Percentiles rank a stretch among this genome's conserved stretches.
Evolutionary conservation across 768 basidiomycete species (phyloP).

Genomic region (Tubosaeta brunneosetosa): DNA sequence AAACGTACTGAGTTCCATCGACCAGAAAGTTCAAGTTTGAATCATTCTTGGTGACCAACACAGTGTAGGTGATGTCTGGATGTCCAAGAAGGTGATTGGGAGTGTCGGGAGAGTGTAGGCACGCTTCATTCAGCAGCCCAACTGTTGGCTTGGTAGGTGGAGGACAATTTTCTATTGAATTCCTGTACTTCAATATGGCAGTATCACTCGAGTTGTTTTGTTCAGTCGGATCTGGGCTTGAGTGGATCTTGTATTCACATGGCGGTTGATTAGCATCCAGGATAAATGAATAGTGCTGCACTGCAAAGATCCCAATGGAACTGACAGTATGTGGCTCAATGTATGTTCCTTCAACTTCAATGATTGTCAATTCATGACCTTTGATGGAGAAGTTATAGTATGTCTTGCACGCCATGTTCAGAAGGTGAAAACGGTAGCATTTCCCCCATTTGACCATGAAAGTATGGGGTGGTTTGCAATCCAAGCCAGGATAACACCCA

Average conservation of each 20-base stretch:
- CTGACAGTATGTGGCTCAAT: slow-evolving; percentile 38
- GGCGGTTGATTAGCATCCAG: slow-evolving; percentile 36
- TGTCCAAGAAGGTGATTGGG: neutral
- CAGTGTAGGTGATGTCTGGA: slow-evolving; percentile 16
- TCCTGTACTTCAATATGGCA: slow-evolving; percentile 12
- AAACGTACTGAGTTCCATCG: slow-evolving; percentile 8
- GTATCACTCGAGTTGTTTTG: slow-evolving; percentile 16
- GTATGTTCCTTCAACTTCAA: slow-evolving; percentile 40
- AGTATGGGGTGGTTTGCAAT: slow-evolving; percentile 24
- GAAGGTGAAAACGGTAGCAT: slow-evolving; percentile 37
- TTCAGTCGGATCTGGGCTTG: slow-evolving; percentile 10
- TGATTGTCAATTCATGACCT: slow-evolving; percentile 29
- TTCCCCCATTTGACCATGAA: slow-evolving; percentile 28
- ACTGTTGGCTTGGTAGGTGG: neutral
- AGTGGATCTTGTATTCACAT: slow-evolving; percentile 36
- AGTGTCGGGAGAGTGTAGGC: neutral
- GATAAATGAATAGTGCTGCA: slow-evolving; percentile 46
- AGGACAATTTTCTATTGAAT: neutral
- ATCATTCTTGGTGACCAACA: slow-evolving; percentile 10
- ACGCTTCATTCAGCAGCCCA: neutral
- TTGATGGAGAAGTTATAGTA: slow-evolving; percentile 26
- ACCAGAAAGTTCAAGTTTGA: slow-evolving; percentile 11
- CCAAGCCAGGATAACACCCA: slow-evolving; percentile 29
- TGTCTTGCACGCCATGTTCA: slow-evolving; percentile 34
- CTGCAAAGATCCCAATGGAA: slow-evolving; percentile 31